Base-by-base conservation (phyloP, 1,284 basidiomycete species). In the Sanguinoderma infundibulare region DNA sequence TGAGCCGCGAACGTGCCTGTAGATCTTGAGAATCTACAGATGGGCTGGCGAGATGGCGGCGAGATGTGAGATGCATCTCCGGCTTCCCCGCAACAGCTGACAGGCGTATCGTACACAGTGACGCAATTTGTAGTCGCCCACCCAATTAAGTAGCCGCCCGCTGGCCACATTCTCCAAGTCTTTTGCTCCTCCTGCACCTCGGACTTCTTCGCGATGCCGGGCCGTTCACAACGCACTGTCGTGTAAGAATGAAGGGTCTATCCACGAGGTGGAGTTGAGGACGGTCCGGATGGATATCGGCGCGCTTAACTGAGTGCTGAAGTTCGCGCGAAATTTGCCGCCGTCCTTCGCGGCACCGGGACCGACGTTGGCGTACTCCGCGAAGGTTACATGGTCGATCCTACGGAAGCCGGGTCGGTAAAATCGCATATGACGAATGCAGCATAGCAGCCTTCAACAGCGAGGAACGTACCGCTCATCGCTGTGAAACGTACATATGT, bases 381-480 rank as follows among this genome's bases (percentile, higher is more conserved):
- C 69, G 57, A 67, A 68, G 7, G 61, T 67, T 38, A 67, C 65
- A 57, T 69, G 62, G 64, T 67, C 63, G 12, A 64, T 69, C 49
- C 68, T 69, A 30, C 1, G 38, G 8, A 22, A 9, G 22, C 54
- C 14, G 3, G 22, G 44, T 56, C 30, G 24, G 42, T 17, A 15
- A 12, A 38, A 14, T 15, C 39, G 17, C n/a, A 32, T n/a, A 35
- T 24, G 38, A n/a, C 28, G 35, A 32, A n/a, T 12, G 9, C 30
- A 50, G 47, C n/a, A 17, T n/a, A 5, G 2, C 10, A 9, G 30
- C 26, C 15, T 14, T 49, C 10, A 7, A 28, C 46, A 17, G n/a
- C 9, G 47, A 14, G 9, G 22, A 10, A 51, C 49, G 49, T 39
- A 62, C 58, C 60, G 53, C 42, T 35, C 30, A 46, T 53, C 42